A percentile compares a stretch with the other conserved stretches of the same genome.
These are phyloP conservation scores for Tricholoma flavovirens DNA, from an alignment of 768 basidiomycete species.

Conservation along the genomic window DNA sequence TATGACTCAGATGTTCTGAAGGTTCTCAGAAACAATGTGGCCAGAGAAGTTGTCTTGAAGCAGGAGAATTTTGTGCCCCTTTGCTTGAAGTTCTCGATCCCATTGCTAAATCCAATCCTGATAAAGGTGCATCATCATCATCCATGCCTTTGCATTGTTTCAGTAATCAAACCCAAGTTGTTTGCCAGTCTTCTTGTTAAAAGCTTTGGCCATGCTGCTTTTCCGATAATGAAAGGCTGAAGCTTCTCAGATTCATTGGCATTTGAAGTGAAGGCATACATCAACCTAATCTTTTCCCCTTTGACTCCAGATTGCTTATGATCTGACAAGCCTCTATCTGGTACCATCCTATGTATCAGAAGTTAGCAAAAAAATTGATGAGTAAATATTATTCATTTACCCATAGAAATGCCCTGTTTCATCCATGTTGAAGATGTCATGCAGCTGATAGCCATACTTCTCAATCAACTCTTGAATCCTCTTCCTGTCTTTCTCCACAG, in stretches of 20 bases:
- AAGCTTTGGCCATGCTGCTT: constrained; percentile 21
- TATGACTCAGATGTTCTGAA: too few species aligned
- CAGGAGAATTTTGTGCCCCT: too few species aligned
- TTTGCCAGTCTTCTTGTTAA: constrained; percentile 21
- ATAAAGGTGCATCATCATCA: too few species aligned
- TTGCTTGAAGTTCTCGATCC: too few species aligned
- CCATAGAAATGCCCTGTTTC: constrained; percentile 31
- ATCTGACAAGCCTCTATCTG: constrained; percentile 25
- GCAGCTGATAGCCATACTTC: constrained; percentile 18
- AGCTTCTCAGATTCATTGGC: constrained; percentile 28
- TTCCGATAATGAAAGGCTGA: constrained; percentile 27
- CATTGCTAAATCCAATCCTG: too few species aligned
- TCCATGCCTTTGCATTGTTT: constrained; percentile 35
- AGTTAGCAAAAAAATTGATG: background rate
- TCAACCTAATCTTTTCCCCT: constrained; percentile 24
- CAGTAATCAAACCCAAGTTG: constrained; percentile 29
- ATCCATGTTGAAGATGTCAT: constrained; percentile 33
- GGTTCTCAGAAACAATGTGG: too few species aligned
- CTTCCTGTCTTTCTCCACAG: constrained; percentile 20
- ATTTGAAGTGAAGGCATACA: constrained; percentile 28
- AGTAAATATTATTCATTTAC: too few species aligned
- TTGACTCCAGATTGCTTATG: constrained; percentile 14
- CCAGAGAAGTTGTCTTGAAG: too few species aligned
- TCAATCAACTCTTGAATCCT: constrained; percentile 22
- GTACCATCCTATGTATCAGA: constrained; percentile 20